These are phyloP conservation scores for Deakozyma indianensis DNA, from an alignment of 805 yeast genomes.

Conservation along the genomic window DNA sequence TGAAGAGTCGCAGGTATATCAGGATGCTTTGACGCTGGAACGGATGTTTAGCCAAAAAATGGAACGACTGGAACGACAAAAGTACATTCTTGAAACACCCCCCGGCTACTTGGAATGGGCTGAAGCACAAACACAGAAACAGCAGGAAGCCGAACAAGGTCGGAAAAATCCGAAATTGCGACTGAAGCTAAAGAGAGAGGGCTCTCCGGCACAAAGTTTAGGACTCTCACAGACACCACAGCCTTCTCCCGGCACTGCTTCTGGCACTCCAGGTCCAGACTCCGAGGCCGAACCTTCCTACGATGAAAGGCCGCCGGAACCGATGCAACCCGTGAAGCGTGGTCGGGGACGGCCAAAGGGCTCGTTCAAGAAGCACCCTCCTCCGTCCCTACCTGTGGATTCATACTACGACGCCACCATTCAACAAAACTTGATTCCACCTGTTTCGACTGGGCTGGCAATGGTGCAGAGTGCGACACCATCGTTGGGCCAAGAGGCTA, in stretches of 20 bases:
- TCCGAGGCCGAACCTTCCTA: background rate
- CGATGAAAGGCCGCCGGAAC: background rate
- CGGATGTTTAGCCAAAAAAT: conserved; percentile 27
- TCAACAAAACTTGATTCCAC: background rate
- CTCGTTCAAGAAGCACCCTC: background rate
- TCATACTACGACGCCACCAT: background rate
- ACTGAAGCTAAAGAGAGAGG: background rate
- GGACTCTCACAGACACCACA: no score
- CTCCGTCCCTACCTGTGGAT: background rate
- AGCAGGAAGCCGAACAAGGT: background rate
- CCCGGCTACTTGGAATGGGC: background rate
- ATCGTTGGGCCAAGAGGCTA: background rate
- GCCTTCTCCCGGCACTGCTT: background rate
- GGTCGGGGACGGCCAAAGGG: conserved; percentile 3
- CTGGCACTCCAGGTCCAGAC: background rate
- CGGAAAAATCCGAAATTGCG: background rate
- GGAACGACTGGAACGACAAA: background rate
- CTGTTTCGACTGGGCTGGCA: background rate
- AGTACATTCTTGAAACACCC: background rate
- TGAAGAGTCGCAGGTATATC: conserved; percentile 53
- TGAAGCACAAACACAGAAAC: background rate
- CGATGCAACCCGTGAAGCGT: background rate
- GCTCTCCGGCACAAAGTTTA: background rate
- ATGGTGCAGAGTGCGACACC: background rate
- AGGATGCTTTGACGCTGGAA: conserved; percentile 52